Evolutionary conservation across 2,329 filamentous ascomycete genomes (phyloP), one percentile per base, ranked within the genome.

Genomic region (Tolypocladium endophyticum): DNA sequence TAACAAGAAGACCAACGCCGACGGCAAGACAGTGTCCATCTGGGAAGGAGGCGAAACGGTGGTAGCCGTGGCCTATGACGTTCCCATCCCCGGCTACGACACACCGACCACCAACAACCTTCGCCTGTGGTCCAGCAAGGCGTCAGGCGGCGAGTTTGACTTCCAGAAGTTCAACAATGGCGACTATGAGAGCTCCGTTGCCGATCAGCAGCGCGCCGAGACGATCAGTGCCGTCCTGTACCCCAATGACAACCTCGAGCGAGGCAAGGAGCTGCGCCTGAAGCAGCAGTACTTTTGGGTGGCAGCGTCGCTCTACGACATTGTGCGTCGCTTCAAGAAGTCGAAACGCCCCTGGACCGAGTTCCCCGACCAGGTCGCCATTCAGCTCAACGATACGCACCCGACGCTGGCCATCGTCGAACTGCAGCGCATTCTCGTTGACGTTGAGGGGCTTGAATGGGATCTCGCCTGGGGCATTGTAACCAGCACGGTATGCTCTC

Each of bases 211-310:
- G 79, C 88, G 90, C 60, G 94, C 94, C n/a, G 94, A 99, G 79
- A 97, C 93, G 59, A 99, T 99, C 77, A 97, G 92, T 58, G 93
- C 93, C 38, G 94, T 99, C 18, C 78, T 99, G 53, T 99, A 99
- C 71, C 94, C 94, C 61, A 99, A 99, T 70, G 93, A 97, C 76
- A 97, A 96, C 75, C 84, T 99, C 53, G 93, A 97, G 65, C 85
- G 92, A 65, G 94, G 94, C 63, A 99, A 99, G 76, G 94, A 99
- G 79, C 85, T 99, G 64, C 90, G 94, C 58, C 77, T 99, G 74
- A 99, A 99, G 83, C 94, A 99, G 75, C 94, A 99, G 74, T 99
- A 99, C 81, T 99, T 99, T 79, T 99, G 94, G 94, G 96, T 96
- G 70, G 92, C 94, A 58, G 94, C 94, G 20, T 99, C 94, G 20